Evolutionary conservation across 306 rosid species (phyloP), one percentile per base, ranked within the genome.

Genomic region (Styphnolobium japonicum): DNA sequence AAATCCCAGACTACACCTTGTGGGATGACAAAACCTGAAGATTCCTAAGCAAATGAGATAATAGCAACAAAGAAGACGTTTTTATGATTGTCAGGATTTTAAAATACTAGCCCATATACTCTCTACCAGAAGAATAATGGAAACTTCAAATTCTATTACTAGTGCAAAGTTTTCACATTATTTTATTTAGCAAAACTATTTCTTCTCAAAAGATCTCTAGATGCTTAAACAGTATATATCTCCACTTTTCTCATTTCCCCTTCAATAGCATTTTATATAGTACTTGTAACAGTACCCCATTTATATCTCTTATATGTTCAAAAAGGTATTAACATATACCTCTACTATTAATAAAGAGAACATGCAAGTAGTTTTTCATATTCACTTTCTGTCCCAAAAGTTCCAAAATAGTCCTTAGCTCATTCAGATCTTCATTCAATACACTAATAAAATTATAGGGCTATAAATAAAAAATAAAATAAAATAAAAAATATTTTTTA

Each of bases 1-100:
- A 77, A 78, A 82, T 71, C 49, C 73, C 12, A 58, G 74, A 64
- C 69, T 40, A 29, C 67, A 60, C 19, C 60, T 40, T 63, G 37
- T 46, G 34, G 67, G 43, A 34, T 40, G 67, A 66, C 34, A 71
- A 64, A 3, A 58, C 25, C 16, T 49, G n/a, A 40, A 10, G 43
- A 61, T 76, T 15, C 25, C 27, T 14, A 69, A 7, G 52, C 10
- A 23, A 29, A 43, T 33, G 73, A 49, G 52, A 49, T 62, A 84
- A 53, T 12, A 14, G 82, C 6, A 63, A 68, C 55, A 62, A 52
- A 12, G 69, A 64, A 40, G 46, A 45, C 23, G 71, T 40, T 67
- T 55, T 40, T 49, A 46, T 46, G 67, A 48, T 23, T 11, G 51
- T 58, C 22, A 29, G 39, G 49, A 43, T 33, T 69, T 68, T 52